Evolutionary conservation across 176 grass and related monocot species (phyloP), one percentile per base, ranked within the genome.

Genomic region (Phragmites australis): DNA sequence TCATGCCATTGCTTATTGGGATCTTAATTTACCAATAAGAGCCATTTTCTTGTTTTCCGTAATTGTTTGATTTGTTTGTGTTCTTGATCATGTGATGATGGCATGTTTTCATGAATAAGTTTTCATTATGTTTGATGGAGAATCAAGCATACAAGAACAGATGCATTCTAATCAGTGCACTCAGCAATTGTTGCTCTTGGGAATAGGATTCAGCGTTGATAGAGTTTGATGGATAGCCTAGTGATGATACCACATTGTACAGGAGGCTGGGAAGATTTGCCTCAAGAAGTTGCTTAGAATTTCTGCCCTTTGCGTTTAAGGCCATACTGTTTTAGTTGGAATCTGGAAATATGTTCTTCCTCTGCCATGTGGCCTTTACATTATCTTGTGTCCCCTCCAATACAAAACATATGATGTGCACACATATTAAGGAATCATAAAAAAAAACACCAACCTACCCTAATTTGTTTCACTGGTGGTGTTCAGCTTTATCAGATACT

Each of bases 161-260:
- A 57, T 49, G 3, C 27, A 44, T 42, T 73, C 67, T 75, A 67
- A 22, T 25, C 30, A 49, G 49, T 48, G 23, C 12, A 42, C 12
- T 29, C 16, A 58, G 61, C 12, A 68, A 48, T 74, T 74, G 34
- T 23, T 56, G 25, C 19, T 76, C 12, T 59, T 58, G 31, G 63
- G 65, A 43, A 42, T 9, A 75, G 12, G 11, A 50, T 67, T 81
- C 62, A 41, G 70, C 11, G 51, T n/a, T 78, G 45, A 66, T 19
- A 81, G n/a, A 69, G 7, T 61, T 87, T 75, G 78, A 52, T 69
- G 17, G 19, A 58, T 31, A 78, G 62, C 41, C 40, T 65, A 8
- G 39, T 65, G 32, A 48, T 31, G 56, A 32, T 72, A 46, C 79
- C 15, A 11, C 8, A 86, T 41, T 51, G 30, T 70, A 48, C 17